Evolutionary conservation across 2,329 filamentous ascomycete genomes (phyloP).

Genomic region (Sphaerostilbella broomeana): DNA sequence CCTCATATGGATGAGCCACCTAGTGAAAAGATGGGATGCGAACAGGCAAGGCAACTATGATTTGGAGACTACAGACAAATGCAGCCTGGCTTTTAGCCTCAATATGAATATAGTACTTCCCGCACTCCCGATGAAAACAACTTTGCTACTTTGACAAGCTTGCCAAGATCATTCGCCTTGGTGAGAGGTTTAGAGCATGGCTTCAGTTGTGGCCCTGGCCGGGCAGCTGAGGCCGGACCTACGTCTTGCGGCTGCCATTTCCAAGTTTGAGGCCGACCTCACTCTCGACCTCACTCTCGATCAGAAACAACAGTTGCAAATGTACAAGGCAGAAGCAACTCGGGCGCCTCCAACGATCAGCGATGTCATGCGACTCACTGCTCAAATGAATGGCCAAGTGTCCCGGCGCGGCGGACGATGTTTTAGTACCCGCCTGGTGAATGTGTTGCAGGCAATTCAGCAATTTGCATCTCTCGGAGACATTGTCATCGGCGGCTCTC

Average conservation of each 20-base stretch:
- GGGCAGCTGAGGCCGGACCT: constrained; percentile 27
- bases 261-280: constrained; percentile 34
- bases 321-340: constrained; percentile 15
- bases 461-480: constrained; percentile 37
- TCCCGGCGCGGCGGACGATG: constrained; percentile 23
- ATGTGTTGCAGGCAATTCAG: constrained; percentile 34
- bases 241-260: constrained; percentile 35
- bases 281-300: constrained; percentile 27
- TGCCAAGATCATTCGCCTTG: too few relatives aligned
- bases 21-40: too few relatives aligned
- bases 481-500: constrained; percentile 32
- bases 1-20: too few relatives aligned
- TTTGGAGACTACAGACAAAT: too few relatives aligned
- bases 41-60: too few relatives aligned
- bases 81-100: too few relatives aligned
- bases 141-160: too few relatives aligned
- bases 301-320: constrained; percentile 27
- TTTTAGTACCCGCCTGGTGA: constrained; percentile 35
- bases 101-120: too few relatives aligned
- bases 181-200: background rate
- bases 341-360: constrained; percentile 21
- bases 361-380: constrained; percentile 36
- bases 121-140: too few relatives aligned
- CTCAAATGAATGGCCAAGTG: constrained; percentile 27
- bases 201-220: background rate